Conservation (phyloP, 257 asterid species). For the Phtheirospermum japonicum region DNA sequence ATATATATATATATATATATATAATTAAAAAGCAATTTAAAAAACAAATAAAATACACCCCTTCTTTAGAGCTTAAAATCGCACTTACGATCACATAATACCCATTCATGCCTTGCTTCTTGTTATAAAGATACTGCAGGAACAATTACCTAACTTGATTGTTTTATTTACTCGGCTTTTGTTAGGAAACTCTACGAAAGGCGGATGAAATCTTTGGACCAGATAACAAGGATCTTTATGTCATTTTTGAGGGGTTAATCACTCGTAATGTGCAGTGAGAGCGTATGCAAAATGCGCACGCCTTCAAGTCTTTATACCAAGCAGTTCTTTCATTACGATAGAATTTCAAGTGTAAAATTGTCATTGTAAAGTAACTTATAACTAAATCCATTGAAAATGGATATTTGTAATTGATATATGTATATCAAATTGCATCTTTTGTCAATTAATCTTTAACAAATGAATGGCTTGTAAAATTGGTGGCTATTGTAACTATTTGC, state of each 20-base stretch:
- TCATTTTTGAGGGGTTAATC: constrained; percentile 77
- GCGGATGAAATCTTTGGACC: constrained; percentile 86
- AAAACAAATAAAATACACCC: background rate
- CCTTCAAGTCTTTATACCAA: background rate
- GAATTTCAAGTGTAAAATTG: constrained; percentile 26
- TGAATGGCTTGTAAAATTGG: background rate
- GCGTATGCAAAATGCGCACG: background rate
- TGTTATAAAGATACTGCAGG: background rate
- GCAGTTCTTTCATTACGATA: constrained; percentile 13
- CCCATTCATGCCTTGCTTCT: background rate
- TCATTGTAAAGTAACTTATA: constrained; percentile 30
- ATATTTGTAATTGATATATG: constrained; percentile 21
- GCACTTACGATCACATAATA: background rate
- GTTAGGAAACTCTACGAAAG: constrained; percentile 75
- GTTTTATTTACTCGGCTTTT: background rate
- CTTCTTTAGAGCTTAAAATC: background rate
- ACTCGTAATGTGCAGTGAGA: constrained; percentile 61
- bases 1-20: no score
- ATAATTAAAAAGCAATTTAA: background rate
- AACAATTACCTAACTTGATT: constrained; percentile 10
- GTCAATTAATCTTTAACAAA: constrained; percentile 16
- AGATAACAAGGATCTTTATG: constrained; percentile 82
- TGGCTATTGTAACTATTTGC: background rate
- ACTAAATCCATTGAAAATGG: constrained; percentile 26
- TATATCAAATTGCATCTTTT: constrained; percentile 26